Percentiles rank a stretch among this genome's conserved stretches.
These are phyloP conservation scores for Margaritispora aquatica DNA, from an alignment of 495 filamentous ascomycete species.

Conservation along the genomic window DNA sequence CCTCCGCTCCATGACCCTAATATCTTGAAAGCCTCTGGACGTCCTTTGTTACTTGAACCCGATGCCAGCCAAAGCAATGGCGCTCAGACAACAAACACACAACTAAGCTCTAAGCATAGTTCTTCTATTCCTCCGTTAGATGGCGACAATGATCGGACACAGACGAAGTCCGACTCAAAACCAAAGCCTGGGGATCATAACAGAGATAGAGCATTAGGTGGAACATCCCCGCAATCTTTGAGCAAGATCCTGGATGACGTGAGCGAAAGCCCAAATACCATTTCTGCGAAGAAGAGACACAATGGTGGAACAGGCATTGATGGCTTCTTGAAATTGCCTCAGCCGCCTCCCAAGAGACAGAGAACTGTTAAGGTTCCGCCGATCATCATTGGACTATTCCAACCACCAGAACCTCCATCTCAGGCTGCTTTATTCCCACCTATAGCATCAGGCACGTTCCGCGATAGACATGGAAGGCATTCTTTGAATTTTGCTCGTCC, in stretches of 20 bases:
- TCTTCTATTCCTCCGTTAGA: slow-evolving; percentile 8
- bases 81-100: slow-evolving; percentile 25
- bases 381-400: slow-evolving; percentile 69
- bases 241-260: slow-evolving; percentile 40
- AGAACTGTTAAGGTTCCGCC: slow-evolving; percentile 47
- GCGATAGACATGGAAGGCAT: slow-evolving; percentile 34
- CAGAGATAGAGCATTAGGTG: slow-evolving; percentile 13
- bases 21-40: slow-evolving; percentile 27
- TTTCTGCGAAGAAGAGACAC: slow-evolving; percentile 40
- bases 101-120: slow-evolving; percentile 9
- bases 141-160: slow-evolving; percentile 8
- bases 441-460: slow-evolving; percentile 51
- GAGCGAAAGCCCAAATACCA: slow-evolving; percentile 28
- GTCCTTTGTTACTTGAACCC: slow-evolving; percentile 40
- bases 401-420: slow-evolving; percentile 72
- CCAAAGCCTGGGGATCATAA: slow-evolving; percentile 1
- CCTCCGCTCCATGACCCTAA: slow-evolving; percentile 38
- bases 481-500: slow-evolving; percentile 28
- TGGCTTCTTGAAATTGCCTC: slow-evolving; percentile 48
- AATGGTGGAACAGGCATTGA: slow-evolving; percentile 39
- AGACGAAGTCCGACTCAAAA: slow-evolving; percentile 3
- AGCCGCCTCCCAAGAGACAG: slow-evolving; percentile 46
- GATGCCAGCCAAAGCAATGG: slow-evolving; percentile 32
- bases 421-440: slow-evolving; percentile 68
- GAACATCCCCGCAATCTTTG: slow-evolving; percentile 34